Evolutionary conservation across 371 early-diverging fungal genomes (phyloP).

Genomic region (Circinella umbellata): DNA sequence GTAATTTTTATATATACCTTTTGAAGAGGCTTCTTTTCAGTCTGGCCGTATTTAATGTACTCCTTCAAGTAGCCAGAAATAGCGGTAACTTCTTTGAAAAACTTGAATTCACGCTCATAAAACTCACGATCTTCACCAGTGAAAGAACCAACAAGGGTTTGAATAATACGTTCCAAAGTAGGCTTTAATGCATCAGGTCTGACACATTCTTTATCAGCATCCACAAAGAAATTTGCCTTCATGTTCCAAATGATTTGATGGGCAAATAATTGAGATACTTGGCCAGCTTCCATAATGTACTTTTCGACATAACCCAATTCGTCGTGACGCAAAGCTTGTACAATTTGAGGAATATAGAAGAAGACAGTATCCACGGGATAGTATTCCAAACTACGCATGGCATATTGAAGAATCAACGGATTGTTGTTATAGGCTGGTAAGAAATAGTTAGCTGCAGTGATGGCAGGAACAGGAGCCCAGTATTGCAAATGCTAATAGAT

Average conservation of each 20-base stretch:
- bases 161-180: slow-evolving; percentile 84
- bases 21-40: slow-evolving; percentile 88
- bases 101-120: slow-evolving; percentile 94
- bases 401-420: slow-evolving; percentile 92
- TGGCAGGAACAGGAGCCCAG: slow-evolving; percentile 93
- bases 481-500: slow-evolving; percentile 72
- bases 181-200: slow-evolving; percentile 86
- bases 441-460: slow-evolving; percentile 85
- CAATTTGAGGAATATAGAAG: slow-evolving; percentile 99
- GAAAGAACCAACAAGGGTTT: slow-evolving; percentile 75
- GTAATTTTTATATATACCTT: slow-evolving; percentile 36
- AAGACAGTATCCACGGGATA: slow-evolving; percentile 94
- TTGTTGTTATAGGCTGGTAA: slow-evolving; percentile 70
- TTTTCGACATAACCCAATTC: slow-evolving; percentile 87
- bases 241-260: slow-evolving; percentile 99
- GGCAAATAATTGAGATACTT: slow-evolving; percentile 93
- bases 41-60: slow-evolving; percentile 89
- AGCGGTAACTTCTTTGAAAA: slow-evolving; percentile 94
- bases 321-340: slow-evolving; percentile 96
- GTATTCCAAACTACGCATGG: slow-evolving; percentile 88
- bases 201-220: slow-evolving; percentile 79
- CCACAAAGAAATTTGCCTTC: slow-evolving; percentile 94
- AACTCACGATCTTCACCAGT: slow-evolving; percentile 89
- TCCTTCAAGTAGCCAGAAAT: slow-evolving; percentile 98
- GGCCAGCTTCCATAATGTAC: slow-evolving; percentile 92